Evolutionary conservation across 2,329 filamentous ascomycete species (phyloP).

Genomic region (Aspergillus quadrilineatus): DNA sequence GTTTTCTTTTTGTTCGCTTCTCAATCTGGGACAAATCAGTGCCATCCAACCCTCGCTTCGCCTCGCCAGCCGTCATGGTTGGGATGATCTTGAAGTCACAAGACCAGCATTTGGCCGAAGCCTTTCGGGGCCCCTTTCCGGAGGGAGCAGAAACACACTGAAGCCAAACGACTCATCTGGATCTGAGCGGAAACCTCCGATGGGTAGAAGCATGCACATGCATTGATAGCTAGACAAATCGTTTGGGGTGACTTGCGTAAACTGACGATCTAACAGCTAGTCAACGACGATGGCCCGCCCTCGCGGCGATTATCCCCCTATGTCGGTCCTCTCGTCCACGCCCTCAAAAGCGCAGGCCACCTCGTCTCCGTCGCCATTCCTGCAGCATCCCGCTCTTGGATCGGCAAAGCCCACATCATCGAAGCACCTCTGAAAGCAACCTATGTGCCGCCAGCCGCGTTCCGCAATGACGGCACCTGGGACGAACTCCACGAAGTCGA

Average conservation of each 20-base stretch:
- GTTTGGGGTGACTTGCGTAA: background rate
- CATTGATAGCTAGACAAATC: background rate
- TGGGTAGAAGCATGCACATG: background rate
- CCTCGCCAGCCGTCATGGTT: slow-evolving; percentile 2
- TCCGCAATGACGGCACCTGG: slow-evolving; percentile 58
- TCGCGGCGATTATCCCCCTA: slow-evolving; percentile 71
- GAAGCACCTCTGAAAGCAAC: slow-evolving; percentile 76
- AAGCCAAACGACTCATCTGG: background rate
- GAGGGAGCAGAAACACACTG: background rate
- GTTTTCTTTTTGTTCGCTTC: slow-evolving; percentile 20
- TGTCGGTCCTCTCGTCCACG: slow-evolving; percentile 67
- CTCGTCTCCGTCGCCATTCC: slow-evolving; percentile 83
- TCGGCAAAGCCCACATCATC: slow-evolving; percentile 92
- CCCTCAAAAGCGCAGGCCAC: slow-evolving; percentile 71
- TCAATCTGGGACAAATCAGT: slow-evolving; percentile 11
- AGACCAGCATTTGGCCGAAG: slow-evolving; percentile 6
- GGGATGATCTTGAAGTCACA: slow-evolving; percentile 11
- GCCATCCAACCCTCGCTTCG: background rate
- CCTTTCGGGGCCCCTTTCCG: background rate
- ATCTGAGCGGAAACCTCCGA: background rate
- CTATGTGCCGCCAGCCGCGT: slow-evolving; percentile 67
- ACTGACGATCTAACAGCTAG: slow-evolving; percentile 28
- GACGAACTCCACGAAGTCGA: slow-evolving; percentile 32
- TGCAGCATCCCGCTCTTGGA: slow-evolving; percentile 87
- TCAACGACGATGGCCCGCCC: slow-evolving; percentile 75